These are phyloP conservation scores for Nicotiana attenuata DNA, from an alignment of 257 asterid species.

Conservation along the genomic window DNA sequence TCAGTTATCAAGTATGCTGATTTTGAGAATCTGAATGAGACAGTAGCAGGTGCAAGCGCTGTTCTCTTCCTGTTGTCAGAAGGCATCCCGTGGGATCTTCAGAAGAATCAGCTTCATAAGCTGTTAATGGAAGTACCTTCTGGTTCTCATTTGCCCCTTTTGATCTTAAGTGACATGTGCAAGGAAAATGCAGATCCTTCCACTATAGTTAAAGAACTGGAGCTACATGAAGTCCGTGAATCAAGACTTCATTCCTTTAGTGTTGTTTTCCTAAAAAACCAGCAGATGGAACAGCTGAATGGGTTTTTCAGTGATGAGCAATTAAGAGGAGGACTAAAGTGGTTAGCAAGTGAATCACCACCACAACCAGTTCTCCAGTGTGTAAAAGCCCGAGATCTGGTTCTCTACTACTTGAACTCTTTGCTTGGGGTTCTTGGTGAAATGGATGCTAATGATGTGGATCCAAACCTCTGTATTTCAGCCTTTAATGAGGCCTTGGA, in stretches of 20 bases:
- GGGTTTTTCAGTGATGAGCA: constrained; percentile 65
- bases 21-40: constrained; percentile 33
- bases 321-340: constrained; percentile 65
- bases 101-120: constrained; percentile 55
- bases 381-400: constrained; percentile 65
- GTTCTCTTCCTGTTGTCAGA: constrained; percentile 65
- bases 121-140: constrained; percentile 47
- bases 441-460: constrained; percentile 23
- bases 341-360: constrained; percentile 80
- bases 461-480: constrained; percentile 60
- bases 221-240: constrained; percentile 49
- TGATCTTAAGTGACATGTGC: constrained; percentile 50
- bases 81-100: constrained; percentile 46
- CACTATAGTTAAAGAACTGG: constrained; percentile 39
- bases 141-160: constrained; percentile 72
- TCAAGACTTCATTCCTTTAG: constrained; percentile 33
- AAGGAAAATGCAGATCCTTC: constrained; percentile 39
- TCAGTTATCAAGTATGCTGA: constrained; percentile 56
- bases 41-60: constrained; percentile 63
- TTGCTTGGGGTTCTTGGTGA: constrained; percentile 37
- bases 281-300: constrained; percentile 25
- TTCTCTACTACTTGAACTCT: constrained; percentile 53
- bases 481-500: constrained; percentile 70
- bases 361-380: constrained; percentile 47
- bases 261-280: constrained; percentile 48